A percentile compares a stretch with the other conserved stretches of the same genome.
Conservation (phyloP, 345 rosid species). For the Heritiera littoralis region DNA sequence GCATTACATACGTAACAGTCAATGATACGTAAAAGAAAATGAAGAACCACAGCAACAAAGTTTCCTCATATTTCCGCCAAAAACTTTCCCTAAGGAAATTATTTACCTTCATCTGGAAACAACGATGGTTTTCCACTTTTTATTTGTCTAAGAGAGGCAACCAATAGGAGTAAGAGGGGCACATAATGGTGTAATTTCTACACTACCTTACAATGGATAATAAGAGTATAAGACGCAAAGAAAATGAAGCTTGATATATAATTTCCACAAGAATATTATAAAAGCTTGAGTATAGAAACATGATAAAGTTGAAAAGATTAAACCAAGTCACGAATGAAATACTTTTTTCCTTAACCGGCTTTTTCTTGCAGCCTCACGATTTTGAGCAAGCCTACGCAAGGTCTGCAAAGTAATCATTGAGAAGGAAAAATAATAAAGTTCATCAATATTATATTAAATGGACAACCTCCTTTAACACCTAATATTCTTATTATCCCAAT, state of each 20-base stretch:
- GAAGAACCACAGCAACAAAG: background rate
- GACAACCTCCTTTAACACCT: background rate
- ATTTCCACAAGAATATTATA: background rate
- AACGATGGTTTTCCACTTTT: background rate
- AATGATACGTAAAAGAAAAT: background rate
- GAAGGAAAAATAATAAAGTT: conserved; percentile 6
- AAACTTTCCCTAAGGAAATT: background rate
- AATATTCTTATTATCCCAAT: background rate
- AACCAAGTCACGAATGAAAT: conserved; percentile 24
- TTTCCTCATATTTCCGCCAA: background rate
- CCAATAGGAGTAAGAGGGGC: background rate
- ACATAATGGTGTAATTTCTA: background rate
- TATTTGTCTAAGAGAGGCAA: background rate
- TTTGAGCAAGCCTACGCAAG: conserved; percentile 93
- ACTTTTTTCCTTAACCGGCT: conserved; percentile 95
- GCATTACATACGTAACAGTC: too few relatives aligned
- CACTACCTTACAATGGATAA: background rate
- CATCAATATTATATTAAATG: background rate
- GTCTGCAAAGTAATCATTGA: conserved; percentile 48
- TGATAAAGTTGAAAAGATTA: background rate
- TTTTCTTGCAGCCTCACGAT: conserved; percentile 99
- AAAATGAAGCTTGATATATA: background rate
- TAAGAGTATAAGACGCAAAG: background rate
- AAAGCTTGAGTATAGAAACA: background rate
- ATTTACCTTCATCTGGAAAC: background rate